Percentiles rank a stretch among this genome's conserved stretches.
phyloP scores from a whole-genome alignment of 78 protist genomes.

The Dictyostelium firmibasis region DNA sequence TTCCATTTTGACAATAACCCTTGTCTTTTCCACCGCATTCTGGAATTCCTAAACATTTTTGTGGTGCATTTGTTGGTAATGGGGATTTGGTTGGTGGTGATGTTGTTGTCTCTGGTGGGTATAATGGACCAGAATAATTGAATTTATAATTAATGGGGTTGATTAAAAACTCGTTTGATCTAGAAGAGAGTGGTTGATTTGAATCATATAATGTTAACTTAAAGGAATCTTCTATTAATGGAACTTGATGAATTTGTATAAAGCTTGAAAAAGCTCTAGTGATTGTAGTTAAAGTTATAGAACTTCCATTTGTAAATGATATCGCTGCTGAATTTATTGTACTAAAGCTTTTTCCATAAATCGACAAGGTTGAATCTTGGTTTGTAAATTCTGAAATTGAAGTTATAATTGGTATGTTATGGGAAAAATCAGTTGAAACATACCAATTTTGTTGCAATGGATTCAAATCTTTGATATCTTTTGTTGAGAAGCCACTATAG shows the following conservation, averaged over 20 bases:
- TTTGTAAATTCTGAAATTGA: not conserved
- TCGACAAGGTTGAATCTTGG: not conserved
- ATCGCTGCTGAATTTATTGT: not conserved
- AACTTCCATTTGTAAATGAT: not conserved
- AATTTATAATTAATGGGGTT: not conserved
- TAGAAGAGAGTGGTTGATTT: too few relatives aligned
- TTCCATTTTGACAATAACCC: not conserved
- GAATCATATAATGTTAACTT: too few relatives aligned
- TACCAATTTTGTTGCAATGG: not conserved
- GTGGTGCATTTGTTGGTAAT: not conserved
- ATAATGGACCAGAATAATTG: not conserved
- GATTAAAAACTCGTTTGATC: not conserved
- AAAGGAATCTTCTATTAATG: not conserved
- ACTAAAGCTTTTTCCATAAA: not conserved
- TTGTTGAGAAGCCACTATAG: not conserved
- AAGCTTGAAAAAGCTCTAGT: not conserved
- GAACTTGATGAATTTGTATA: too few relatives aligned
- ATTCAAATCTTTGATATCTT: not conserved
- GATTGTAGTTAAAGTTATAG: not conserved
- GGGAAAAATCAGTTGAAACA: not conserved
- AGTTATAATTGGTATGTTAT: not conserved
- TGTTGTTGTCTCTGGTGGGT: not conserved
- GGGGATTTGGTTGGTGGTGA: not conserved
- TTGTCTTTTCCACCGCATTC: slow-evolving; percentile 7
- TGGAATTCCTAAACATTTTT: not conserved